Evolutionary conservation across 305 asterid genomes (phyloP).

Genomic region (Euphrasia arctica): DNA sequence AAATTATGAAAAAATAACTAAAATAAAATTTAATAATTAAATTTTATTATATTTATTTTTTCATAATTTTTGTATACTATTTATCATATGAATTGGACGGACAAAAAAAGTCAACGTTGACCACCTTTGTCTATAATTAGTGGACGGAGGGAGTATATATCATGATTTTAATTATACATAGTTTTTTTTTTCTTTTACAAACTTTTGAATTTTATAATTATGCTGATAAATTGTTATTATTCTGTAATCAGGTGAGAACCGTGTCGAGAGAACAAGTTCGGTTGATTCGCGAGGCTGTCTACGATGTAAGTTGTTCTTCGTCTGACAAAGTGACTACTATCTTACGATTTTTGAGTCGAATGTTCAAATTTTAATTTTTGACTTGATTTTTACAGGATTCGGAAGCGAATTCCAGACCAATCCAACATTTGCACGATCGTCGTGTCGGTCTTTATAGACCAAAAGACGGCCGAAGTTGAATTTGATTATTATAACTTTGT

Average conservation of each 20-base stretch:
- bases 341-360: background rate
- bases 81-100: too few species aligned
- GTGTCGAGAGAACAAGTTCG: conserved; percentile 52
- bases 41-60: too few species aligned
- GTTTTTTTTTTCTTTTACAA: too few species aligned
- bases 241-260: conserved; percentile 44
- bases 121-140: too few species aligned
- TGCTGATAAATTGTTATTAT: background rate
- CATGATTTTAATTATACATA: too few species aligned
- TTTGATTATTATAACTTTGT: background rate
- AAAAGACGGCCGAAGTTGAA: conserved; percentile 25
- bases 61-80: too few species aligned
- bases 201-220: background rate
- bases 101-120: too few species aligned
- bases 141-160: too few species aligned
- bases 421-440: conserved; percentile 47
- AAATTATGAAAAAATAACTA: too few species aligned
- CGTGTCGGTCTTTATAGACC: conserved; percentile 40
- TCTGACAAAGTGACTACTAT: background rate
- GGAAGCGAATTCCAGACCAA: conserved; percentile 51
- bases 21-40: too few species aligned
- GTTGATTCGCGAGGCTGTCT: conserved; percentile 60
- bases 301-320: conserved; percentile 50
- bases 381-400: conserved; percentile 31
- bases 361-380: background rate